Evolutionary conservation across 2,329 filamentous ascomycete genomes (phyloP).

Genomic region (Apiospora malaysiana): DNA sequence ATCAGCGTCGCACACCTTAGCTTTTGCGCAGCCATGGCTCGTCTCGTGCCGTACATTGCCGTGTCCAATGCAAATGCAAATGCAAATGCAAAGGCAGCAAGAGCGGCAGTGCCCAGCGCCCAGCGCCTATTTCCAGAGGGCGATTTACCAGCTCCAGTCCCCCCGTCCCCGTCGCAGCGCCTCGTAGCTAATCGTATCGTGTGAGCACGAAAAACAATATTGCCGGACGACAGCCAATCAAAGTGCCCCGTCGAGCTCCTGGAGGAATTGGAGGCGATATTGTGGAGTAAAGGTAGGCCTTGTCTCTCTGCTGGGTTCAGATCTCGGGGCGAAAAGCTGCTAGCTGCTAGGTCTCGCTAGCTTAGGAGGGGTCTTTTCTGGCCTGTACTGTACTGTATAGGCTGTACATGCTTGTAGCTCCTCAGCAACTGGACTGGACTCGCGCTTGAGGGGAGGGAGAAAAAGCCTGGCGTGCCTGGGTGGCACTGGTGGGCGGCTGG

Average conservation of each 20-base stretch:
- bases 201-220: conserved; percentile 16
- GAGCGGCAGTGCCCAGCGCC: neutral
- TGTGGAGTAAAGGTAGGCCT: conserved; percentile 5
- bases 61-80: neutral
- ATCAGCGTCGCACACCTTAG: neutral
- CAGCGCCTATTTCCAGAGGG: neutral
- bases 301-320: conserved; percentile 14
- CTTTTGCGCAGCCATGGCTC: neutral
- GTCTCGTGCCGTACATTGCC: conserved; percentile 3
- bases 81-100: no score
- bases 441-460: neutral
- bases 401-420: neutral
- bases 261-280: conserved; percentile 17
- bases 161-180: neutral
- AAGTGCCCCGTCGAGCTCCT: neutral
- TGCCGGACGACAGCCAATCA: neutral
- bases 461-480: neutral
- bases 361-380: conserved; percentile 9
- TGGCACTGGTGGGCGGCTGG: conserved; percentile 13
- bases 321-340: conserved; percentile 16
- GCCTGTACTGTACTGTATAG: no score
- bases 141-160: neutral
- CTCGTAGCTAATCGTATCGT: conserved; percentile 11
- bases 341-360: conserved; percentile 10
- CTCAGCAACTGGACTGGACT: conserved; percentile 8